Conservation (phyloP, 2,329 filamentous ascomycete genomes). For the Sporothrix humicola region DNA sequence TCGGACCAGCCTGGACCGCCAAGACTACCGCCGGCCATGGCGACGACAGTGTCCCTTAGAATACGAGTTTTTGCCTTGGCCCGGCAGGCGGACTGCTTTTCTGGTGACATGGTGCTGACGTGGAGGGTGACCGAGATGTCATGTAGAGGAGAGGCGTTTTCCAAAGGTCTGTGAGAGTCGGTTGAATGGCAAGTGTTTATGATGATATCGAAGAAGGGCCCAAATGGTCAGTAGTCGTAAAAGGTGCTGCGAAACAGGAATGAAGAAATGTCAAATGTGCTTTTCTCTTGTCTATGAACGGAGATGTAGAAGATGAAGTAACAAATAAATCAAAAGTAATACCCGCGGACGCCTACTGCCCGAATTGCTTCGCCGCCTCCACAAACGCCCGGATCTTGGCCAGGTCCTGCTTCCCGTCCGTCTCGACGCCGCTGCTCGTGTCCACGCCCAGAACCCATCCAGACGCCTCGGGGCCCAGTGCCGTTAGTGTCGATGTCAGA, state of each 20-base stretch:
- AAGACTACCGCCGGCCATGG: conserved; percentile 64
- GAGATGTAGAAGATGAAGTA: neutral
- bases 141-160: neutral
- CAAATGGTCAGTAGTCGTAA: neutral
- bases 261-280: neutral
- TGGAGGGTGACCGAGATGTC: neutral
- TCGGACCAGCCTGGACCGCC: conserved; percentile 53
- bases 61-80: conserved; percentile 31
- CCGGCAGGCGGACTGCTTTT: no score
- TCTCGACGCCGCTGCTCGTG: conserved; percentile 93
- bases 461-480: conserved; percentile 61
- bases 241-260: no score
- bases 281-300: conserved; percentile 15
- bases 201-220: neutral
- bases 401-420: conserved; percentile 77
- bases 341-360: conserved; percentile 45
- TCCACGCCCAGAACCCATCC: conserved; percentile 73
- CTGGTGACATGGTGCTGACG: neutral
- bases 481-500: conserved; percentile 68
- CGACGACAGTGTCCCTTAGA: conserved; percentile 48
- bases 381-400: conserved; percentile 84
- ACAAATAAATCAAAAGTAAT: neutral
- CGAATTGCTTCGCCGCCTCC: conserved; percentile 66
- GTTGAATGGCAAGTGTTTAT: neutral
- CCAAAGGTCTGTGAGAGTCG: neutral